A percentile compares a stretch with the other conserved stretches of the same genome.
phyloP scores from a whole-genome alignment of 2,329 filamentous ascomycete genomes.

The Triangularia setosa region DNA sequence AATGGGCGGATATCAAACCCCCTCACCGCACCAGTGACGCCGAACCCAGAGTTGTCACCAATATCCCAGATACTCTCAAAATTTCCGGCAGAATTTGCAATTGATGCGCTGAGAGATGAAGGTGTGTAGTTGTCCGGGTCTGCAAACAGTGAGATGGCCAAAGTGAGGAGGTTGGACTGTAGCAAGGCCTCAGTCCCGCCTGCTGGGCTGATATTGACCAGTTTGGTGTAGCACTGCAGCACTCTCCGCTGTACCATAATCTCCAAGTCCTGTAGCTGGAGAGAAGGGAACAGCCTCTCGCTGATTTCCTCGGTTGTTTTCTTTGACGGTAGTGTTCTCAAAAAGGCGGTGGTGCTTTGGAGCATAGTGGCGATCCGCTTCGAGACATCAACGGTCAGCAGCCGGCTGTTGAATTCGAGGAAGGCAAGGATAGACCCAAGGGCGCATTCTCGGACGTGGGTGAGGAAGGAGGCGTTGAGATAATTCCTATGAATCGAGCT shows the following conservation, averaged over 20 bases:
- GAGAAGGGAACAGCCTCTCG: constrained; percentile 75
- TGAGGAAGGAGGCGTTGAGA: constrained; percentile 86
- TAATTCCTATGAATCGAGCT: constrained; percentile 79
- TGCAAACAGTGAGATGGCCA: constrained; percentile 87
- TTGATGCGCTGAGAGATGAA: constrained; percentile 82
- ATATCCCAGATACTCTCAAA: constrained; percentile 97
- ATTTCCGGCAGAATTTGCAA: constrained; percentile 81
- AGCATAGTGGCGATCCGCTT: constrained; percentile 91
- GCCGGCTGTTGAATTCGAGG: constrained; percentile 84
- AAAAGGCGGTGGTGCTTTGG: constrained; percentile 85
- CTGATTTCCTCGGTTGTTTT: constrained; percentile 83
- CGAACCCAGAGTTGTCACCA: constrained; percentile 90
- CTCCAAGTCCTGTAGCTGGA: constrained; percentile 86
- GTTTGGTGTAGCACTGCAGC: constrained; percentile 88
- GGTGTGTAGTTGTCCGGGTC: constrained; percentile 86
- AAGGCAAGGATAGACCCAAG: constrained; percentile 89
- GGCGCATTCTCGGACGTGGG: constrained; percentile 92
- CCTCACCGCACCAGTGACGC: constrained; percentile 78
- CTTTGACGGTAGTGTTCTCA: constrained; percentile 78
- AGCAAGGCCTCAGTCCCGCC: constrained; percentile 81
- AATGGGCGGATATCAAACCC: constrained; percentile 70
- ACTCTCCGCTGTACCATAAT: constrained; percentile 92
- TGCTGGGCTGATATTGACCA: constrained; percentile 82
- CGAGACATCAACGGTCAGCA: constrained; percentile 90
- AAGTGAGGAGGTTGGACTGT: constrained; percentile 85